Evolutionary conservation across 495 filamentous ascomycete genomes (phyloP).

Genomic region (Aspergillus olivimuriae): DNA sequence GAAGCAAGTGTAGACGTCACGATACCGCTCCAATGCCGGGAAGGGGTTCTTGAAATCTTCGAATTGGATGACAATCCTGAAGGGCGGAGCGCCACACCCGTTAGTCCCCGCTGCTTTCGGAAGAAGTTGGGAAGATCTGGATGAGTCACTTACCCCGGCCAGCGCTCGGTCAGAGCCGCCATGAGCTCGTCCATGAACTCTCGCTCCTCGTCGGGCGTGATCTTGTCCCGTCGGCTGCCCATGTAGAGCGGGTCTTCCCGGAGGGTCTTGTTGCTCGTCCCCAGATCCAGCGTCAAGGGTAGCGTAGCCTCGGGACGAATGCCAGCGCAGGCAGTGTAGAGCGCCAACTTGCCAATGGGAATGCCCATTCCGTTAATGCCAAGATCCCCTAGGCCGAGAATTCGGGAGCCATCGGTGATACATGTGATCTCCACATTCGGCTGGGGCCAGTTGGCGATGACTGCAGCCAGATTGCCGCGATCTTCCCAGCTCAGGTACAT

Average conservation of each 20-base stretch:
- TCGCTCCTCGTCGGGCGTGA: conserved; percentile 71
- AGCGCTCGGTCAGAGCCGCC: conserved; percentile 80
- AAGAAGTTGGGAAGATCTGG: conserved; percentile 9
- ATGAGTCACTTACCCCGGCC: conserved; percentile 56
- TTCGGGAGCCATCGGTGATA: conserved; percentile 94
- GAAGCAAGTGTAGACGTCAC: conserved; percentile 85
- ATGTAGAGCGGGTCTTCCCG: conserved; percentile 91
- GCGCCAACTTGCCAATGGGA: conserved; percentile 87
- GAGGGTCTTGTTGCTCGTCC: conserved; percentile 84
- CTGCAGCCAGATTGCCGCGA: conserved; percentile 71
- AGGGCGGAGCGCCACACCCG: conserved; percentile 7
- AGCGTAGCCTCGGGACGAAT: conserved; percentile 90
- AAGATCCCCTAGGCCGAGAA: conserved; percentile 91
- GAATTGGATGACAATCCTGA: conserved; percentile 89
- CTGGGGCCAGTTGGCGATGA: conserved; percentile 87
- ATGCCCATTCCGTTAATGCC: conserved; percentile 98
- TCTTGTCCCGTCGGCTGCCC: conserved; percentile 76
- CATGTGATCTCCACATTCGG: conserved; percentile 88
- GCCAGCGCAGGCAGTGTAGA: conserved; percentile 95
- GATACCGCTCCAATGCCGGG: conserved; percentile 85
- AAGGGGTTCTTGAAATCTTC: conserved; percentile 99
- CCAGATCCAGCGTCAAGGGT: conserved; percentile 85
- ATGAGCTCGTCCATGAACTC: conserved; percentile 98
- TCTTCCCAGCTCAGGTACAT: conserved; percentile 91
- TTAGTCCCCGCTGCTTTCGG: conserved; percentile 18